Evolutionary conservation across 352 stramenopile genomes (phyloP).

Genomic region (Blastocystis sp.): DNA sequence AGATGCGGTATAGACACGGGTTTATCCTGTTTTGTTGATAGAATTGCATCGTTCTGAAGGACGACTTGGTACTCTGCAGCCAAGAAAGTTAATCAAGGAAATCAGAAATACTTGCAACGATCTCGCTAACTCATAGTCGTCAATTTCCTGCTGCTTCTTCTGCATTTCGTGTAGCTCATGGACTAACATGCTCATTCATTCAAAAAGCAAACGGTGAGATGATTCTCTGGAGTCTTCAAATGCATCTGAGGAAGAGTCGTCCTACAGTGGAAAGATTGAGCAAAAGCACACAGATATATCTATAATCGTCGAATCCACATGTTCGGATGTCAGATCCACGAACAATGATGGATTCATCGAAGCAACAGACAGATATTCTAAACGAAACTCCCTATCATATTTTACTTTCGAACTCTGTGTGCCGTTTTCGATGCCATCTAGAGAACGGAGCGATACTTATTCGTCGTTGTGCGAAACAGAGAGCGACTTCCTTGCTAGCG

Average conservation of each 20-base stretch:
- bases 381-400: not conserved
- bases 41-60: not conserved
- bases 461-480: conserved; percentile 40
- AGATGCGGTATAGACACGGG: not conserved
- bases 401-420: not conserved
- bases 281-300: not conserved
- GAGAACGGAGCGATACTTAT: conserved; percentile 37
- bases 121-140: conserved; percentile 10
- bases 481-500: not conserved
- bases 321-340: not conserved
- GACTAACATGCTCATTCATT: not conserved
- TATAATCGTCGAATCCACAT: not conserved
- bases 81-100: not conserved
- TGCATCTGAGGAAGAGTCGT: not conserved
- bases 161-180: not conserved
- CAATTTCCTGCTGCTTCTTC: not conserved
- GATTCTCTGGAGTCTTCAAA: not conserved
- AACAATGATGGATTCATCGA: not conserved
- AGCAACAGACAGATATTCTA: not conserved
- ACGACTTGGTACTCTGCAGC: not conserved
- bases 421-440: not conserved
- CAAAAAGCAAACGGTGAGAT: not conserved
- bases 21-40: not conserved
- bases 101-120: not conserved
- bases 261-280: not conserved